Base-by-base conservation (phyloP, 2,329 filamentous ascomycete species). In the Knoxdaviesia capensis region DNA sequence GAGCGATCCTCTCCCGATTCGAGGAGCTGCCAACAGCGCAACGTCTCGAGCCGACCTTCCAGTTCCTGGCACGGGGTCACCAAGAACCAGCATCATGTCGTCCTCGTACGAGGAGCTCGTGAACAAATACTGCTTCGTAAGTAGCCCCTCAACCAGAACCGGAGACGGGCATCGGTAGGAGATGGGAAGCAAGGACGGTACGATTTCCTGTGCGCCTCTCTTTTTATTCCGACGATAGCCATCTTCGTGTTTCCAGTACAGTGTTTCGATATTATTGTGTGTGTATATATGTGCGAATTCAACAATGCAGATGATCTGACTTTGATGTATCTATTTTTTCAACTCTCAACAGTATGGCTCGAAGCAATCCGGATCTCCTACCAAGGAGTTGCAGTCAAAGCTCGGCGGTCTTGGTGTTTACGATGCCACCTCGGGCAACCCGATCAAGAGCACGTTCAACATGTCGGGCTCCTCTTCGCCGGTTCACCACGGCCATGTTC, bases 91-190 rank as follows among this genome's bases (percentile, higher is more conserved):
- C 53, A 78, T 94, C 49, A 74, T 87, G 46, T 92, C 86, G 48
- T 77, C 84, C 46, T 87, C 88, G 46, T 96, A 98, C 59, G 84
- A 92, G 62, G 90, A 98, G 63, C 73, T 98, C 49, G 81, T 98
- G 60, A 87, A 93, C 68, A 94, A 93, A 68, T 98, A 94, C 70
- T 98, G 90, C 71, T 98, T 96, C 75, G 88, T 94, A 88, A 77
- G 88, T 93, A 71, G 71, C 56, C 60, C 60, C 49, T 56, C 41
- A 31, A 20, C 20, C 20, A 20, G 20, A 20, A 20, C 20, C 20
- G 20, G 20, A 20, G 20, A 20, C 20, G 20, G 20, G 20, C 20
- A 20, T 20, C 20, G 20, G 20, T 20, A 20, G 20, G 20, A 20
- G 20, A 20, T 20, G 20, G 20, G 20, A 20, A 20, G 20, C 2